These are phyloP conservation scores for Xerocomus minutiporus DNA, from an alignment of 1,284 basidiomycete genomes.

Conservation along the genomic window DNA sequence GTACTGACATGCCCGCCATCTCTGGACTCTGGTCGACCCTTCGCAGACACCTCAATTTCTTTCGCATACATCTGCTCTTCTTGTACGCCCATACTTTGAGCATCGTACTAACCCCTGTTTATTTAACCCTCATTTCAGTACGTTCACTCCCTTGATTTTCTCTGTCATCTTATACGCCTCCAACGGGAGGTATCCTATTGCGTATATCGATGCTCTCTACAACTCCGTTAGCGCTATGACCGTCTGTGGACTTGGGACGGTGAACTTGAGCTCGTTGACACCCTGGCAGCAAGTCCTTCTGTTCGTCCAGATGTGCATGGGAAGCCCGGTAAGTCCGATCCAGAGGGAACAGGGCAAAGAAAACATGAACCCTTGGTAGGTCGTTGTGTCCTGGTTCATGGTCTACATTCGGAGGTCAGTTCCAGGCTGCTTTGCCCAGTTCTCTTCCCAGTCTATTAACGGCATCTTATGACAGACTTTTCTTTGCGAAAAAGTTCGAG, in stretches of 20 bases:
- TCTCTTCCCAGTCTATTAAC: not conserved
- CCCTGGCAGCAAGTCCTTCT: conserved; percentile 73
- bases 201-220: conserved; percentile 74
- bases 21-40: conserved; percentile 31
- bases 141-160: conserved; percentile 68
- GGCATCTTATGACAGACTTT: conserved; percentile 44
- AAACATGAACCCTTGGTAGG: conserved; percentile 34
- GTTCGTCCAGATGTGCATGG: conserved; percentile 68
- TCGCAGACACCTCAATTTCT: conserved; percentile 62
- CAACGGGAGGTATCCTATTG: conserved; percentile 60
- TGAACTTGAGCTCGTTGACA: conserved; percentile 72
- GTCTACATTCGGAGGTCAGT: conserved; percentile 61
- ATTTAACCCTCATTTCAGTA: conserved; percentile 43
- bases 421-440: not conserved
- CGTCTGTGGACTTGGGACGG: conserved; percentile 71
- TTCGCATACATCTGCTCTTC: conserved; percentile 54
- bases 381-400: conserved; percentile 68
- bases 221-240: conserved; percentile 74
- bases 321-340: conserved; percentile 57
- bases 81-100: conserved; percentile 39
- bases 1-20: conserved; percentile 9
- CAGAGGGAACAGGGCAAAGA: not conserved
- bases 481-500: conserved; percentile 72
- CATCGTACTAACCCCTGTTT: conserved; percentile 16
- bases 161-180: conserved; percentile 72